Base-by-base conservation (phyloP, 352 stramenopile species). In the Pythium grandisporangium region DNA sequence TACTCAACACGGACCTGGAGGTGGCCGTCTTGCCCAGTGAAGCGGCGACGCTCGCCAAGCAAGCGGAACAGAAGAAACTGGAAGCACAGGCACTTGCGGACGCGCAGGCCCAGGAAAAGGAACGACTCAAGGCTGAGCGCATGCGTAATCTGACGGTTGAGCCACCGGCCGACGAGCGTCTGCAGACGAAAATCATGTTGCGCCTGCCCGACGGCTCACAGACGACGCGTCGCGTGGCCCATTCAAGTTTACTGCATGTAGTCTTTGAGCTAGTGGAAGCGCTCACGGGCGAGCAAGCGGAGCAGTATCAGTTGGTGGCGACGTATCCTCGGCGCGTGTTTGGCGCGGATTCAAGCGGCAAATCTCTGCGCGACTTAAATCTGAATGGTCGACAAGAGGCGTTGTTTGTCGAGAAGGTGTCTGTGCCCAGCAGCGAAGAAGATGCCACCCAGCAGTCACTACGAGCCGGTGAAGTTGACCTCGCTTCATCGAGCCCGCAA, bases 1-100 rank as follows among this genome's bases (percentile, higher is more conserved):
- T 95, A 14, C 39, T 95, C 8, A 88, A 90, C 40, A 84, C 72
- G 5, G 82, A 95, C 35, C 59, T 93, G 2, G 77, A 90, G 40
- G 82, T 95, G 21, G 75, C 83, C 30, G 48, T 93, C 26, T 48
- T 86, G 45, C 79, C 80, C 11, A 81, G 63, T 36, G 79, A 93
- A 50, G 58, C 59, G 11, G 61, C 77, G 2, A 39, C 51, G n/a
- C 59, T 58, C 19, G 45, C 46, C 3, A 63, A 77, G 33, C 59
- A 75, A 36, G 41, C 40, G 2, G 45, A 70, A 36, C 64, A 63
- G 34, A 34, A 32, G 37, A 17, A 52, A 17, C 63, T 76, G 42
- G 43, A 65, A 42, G 26, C 23, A 2, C 16, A 34, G 10, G 13
- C 16, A 11, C 38, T 33, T 20, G 71, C 70, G 17, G 64, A 48